Base-by-base conservation (phyloP, 2,329 filamentous ascomycete species). In the Aspergillus udagawae region DNA sequence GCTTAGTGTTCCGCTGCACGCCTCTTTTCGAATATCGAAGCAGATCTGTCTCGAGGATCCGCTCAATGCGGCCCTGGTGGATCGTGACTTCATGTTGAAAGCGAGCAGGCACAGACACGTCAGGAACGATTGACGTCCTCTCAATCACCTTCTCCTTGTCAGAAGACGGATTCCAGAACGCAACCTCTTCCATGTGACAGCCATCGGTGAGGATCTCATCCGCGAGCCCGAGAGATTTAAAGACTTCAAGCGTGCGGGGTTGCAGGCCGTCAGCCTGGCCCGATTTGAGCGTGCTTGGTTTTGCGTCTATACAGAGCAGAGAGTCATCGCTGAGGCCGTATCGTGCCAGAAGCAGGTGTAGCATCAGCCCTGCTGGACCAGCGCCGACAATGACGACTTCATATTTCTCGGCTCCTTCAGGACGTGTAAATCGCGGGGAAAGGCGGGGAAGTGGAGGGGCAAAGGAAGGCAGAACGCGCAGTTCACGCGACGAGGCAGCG, bases 41-140 rank as follows among this genome's bases (percentile, higher is more conserved):
- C 7, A 91, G 73, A 68, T 91, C 86, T 10, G 78, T 77, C 59
- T 90, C 86, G 62, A 91, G 86, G 44, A 88, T 85, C 14, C 85
- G 80, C 73, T 91, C 88, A 56, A 90, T 90, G 61, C 84, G 73
- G 5, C 88, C 88, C 69, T 91, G 88, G 66, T 91, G 88, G 12
- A 91, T 74, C 2, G 89, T 81, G 1, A 87, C 86, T 52, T 87
- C 89, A 66, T 88, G 88, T 4, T 86, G 86, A 63, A 88, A 90
- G 51, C 88, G 80, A 14, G 87, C 86, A 54, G 89, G 86, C 57
- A 90, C 87, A 4, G 85, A 87, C 3, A 78, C 73, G 55, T 78
- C 74, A 1, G 67, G 67, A 9, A 77, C 71, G 25, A 76, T 70
- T 28, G 86, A 85, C 1, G 86, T 90, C 61, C 87, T 80, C 32